Base-by-base conservation (phyloP, 176 grass and related monocot species). In the Bromus sterilis region DNA sequence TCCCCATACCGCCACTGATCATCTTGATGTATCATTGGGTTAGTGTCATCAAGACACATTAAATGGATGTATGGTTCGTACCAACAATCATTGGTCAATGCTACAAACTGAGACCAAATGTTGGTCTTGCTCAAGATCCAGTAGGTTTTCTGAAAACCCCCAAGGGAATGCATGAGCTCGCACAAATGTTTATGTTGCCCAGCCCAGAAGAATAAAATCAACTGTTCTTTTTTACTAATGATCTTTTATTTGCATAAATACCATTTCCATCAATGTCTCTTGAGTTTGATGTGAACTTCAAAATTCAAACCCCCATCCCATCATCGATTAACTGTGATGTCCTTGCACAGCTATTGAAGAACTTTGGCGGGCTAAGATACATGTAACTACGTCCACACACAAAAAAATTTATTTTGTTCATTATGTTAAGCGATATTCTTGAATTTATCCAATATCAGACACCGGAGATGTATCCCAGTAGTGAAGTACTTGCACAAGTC, bases 41-140 rank as follows among this genome's bases (percentile, higher is more conserved):
- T 57, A 37, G 83, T 78, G 76, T 57, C 62, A 80, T 60, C 30
- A 86, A 77, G 74, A 46, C 57, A 81, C 62, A 77, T 43, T 82
- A 41, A 86, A 49, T 82, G 65, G 14, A 80, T 48, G 60, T 24
- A 70, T 77, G 77, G 53, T 35, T 28, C 35, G 23, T 63, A 76
- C 77, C 70, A 73, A 80, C 18, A 32, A 56, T 71, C 70, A 89
- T 76, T 18, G 48, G 62, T 85, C 71, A 76, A 68, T 81, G 41
- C 62, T 55, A 56, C 32, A 21, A 20, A 85, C 13, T 32, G 16
- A 61, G 61, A 80, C 61, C 70, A 79, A 79, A 66, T 79, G 36
- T 51, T 0, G 26, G 7, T 42, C 40, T 4, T 11, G 42, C 42
- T 61, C 58, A 37, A 40, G 63, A 20, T 76, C 24, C 26, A 56